Percentiles rank a stretch among this genome's conserved stretches.
Evolutionary conservation across 371 early-diverging fungal genomes (phyloP).

Genomic region (Umbelopsis sp.): DNA sequence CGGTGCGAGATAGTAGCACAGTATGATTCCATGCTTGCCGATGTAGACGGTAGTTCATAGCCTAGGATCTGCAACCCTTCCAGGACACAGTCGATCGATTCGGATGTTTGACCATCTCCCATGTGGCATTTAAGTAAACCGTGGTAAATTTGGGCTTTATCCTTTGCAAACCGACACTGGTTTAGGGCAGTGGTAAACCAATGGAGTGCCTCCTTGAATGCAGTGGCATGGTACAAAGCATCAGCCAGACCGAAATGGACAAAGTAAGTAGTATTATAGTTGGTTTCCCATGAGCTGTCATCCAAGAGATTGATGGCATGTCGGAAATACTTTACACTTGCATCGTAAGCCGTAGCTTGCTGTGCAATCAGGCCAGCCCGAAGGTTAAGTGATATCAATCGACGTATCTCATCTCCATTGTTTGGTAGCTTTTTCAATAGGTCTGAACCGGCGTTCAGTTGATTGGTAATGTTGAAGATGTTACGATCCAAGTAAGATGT

Average conservation of each 20-base stretch:
- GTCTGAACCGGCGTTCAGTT: conserved; percentile 19
- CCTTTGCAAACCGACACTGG: background rate
- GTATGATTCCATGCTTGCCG: background rate
- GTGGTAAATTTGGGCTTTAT: conserved; percentile 11
- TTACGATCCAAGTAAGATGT: conserved; percentile 10
- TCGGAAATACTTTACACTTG: conserved; percentile 10
- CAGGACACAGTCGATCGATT: conserved; percentile 7
- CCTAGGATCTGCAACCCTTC: conserved; percentile 2
- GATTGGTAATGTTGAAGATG: conserved; percentile 20
- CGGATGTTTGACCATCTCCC: conserved; percentile 1
- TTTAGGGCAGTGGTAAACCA: background rate
- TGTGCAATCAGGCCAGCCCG: conserved; percentile 9
- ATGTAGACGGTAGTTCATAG: background rate
- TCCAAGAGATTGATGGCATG: background rate
- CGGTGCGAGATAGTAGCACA: background rate
- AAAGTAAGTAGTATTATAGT: background rate
- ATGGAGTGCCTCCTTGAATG: conserved; percentile 2
- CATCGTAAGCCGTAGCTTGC: conserved; percentile 16
- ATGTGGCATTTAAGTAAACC: conserved; percentile 19
- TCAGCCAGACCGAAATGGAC: conserved; percentile 17
- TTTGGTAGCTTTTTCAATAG: background rate
- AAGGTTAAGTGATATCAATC: conserved; percentile 12
- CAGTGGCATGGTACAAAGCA: conserved; percentile 2
- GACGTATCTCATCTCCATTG: conserved; percentile 1
- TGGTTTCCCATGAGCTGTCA: conserved; percentile 1